Base-by-base conservation (phyloP, 108 stramenopile genomes). In the Asterionellopsis glacialis region DNA sequence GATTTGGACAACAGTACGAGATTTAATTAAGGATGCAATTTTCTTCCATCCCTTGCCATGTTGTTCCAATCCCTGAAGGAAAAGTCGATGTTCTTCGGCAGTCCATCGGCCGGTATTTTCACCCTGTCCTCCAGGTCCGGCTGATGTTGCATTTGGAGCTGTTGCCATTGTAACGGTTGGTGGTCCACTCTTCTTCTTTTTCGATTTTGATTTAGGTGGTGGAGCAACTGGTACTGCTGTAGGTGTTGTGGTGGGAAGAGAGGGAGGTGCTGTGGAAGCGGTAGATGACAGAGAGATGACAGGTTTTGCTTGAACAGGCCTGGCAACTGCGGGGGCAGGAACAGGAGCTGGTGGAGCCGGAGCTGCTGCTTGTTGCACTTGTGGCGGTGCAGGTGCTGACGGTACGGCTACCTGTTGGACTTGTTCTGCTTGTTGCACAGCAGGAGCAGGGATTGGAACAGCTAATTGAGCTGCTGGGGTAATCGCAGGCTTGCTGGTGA, bases 91-190 rank as follows among this genome's bases (percentile, higher is more conserved):
- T 70, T 98, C 98, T 55, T 97, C 95, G 44, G 85, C 87, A 26
- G 95, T 97, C 98, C 98, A 98, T 11, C 98, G 91, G 12, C 98
- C 98, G 15, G 96, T 95, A 63, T 97, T 95, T 75, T 94, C 89
- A 51, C 76, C 76, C 16, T 57, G 62, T 11, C 69, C 51, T 12
- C 41, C 48, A n/a, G 27, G 44, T 25, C 56, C 58, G 11, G 69
- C 23, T 6, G 45, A 28, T 19, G 72, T 51, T 16, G 75, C 49
- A 15, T 67, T 65, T 39, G 61, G 14, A 26, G 76, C 66, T 6
- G 69, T 71, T 40, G 71, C 79, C 73, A 69, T 74, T 4, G 72
- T 78, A 33, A 68, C 67, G 16, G 48, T 23, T n/a, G 59, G 38
- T 7, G 49, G 53, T 38, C 24, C 28, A 13, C 49, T 27, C 27